These are phyloP conservation scores for Phytophthora crassamura DNA, from an alignment of 352 stramenopile genomes.

Conservation along the genomic window DNA sequence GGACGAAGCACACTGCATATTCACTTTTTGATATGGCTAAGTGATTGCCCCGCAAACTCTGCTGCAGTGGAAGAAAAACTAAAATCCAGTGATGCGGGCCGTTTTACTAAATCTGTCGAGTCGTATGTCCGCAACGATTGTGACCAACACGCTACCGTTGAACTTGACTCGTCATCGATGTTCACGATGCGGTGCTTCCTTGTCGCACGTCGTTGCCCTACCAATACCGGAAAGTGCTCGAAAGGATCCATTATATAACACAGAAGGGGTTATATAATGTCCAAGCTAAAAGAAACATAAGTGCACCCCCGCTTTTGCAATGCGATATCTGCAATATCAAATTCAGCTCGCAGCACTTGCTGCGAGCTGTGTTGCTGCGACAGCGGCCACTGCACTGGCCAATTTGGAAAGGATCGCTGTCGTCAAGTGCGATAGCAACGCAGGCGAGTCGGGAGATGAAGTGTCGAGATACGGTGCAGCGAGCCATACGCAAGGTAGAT, in stretches of 20 bases:
- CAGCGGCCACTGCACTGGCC: not conserved
- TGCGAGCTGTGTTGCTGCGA: not conserved
- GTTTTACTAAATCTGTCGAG: not conserved
- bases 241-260: too few species aligned
- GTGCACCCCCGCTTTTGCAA: not conserved
- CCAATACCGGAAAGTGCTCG: not conserved
- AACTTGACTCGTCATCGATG: not conserved
- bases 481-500: not conserved
- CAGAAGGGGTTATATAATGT: not conserved
- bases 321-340: not conserved
- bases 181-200: not conserved
- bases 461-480: not conserved
- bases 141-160: not conserved
- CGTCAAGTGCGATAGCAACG: not conserved
- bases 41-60: not conserved
- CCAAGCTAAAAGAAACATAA: not conserved
- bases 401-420: not conserved
- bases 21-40: too few species aligned
- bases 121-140: not conserved
- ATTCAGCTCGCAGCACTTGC: slow-evolving; percentile 1
- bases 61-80: not conserved
- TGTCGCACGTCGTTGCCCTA: not conserved
- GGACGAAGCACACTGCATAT: too few species aligned
- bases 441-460: not conserved
- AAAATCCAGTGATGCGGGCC: not conserved